phyloP scores from a whole-genome alignment of 169 alveolate species.

The Fabrea salina region DNA sequence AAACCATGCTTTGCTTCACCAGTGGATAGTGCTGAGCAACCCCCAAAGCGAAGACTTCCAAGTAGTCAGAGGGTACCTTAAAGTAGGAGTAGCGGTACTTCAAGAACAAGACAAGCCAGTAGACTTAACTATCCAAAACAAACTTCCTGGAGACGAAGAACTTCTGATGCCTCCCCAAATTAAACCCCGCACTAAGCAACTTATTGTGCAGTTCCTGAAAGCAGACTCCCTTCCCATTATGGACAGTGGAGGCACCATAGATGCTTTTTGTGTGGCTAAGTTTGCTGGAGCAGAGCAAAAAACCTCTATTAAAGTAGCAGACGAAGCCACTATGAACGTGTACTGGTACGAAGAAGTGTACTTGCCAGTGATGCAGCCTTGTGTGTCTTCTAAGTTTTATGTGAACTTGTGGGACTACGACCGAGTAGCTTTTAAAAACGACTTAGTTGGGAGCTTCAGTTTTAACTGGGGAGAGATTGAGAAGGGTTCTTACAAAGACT shows the following conservation, averaged over 20 bases:
- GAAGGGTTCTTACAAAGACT: conserved; percentile 34
- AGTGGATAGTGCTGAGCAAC: conserved; percentile 76
- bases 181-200: conserved; percentile 54
- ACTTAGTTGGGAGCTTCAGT: conserved; percentile 66
- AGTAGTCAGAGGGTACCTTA: conserved; percentile 73
- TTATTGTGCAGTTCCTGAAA: conserved; percentile 58
- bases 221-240: conserved; percentile 63
- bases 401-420: conserved; percentile 53
- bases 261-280: conserved; percentile 41
- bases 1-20: conserved; percentile 61
- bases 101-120: conserved; percentile 66
- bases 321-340: conserved; percentile 3
- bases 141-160: conserved; percentile 48
- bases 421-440: conserved; percentile 56
- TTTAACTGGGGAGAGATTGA: conserved; percentile 31
- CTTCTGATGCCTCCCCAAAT: conserved; percentile 72
- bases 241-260: conserved; percentile 47
- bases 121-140: conserved; percentile 45
- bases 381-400: conserved; percentile 34
- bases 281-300: conserved; percentile 30
- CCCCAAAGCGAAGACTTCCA: conserved; percentile 61
- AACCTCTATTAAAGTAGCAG: conserved; percentile 35
- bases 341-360: conserved; percentile 43
- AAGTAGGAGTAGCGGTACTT: conserved; percentile 54
- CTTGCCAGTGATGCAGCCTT: conserved; percentile 45